Conservation (phyloP, 257 asterid genomes). For the Mitragyna speciosa region DNA sequence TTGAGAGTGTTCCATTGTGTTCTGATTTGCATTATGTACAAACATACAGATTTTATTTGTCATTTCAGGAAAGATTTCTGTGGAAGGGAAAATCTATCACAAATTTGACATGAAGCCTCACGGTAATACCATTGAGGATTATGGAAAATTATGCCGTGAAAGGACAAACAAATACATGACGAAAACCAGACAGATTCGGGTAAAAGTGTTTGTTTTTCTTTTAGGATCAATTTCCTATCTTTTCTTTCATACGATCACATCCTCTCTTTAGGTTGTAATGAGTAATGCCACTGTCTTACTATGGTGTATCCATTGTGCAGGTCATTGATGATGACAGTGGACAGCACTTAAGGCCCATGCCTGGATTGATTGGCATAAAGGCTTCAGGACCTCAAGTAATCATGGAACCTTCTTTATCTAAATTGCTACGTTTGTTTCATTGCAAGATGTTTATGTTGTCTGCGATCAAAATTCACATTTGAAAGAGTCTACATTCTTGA, state of each 20-base stretch:
- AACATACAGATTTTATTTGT: constrained; percentile 13
- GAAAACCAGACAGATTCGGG: constrained; percentile 70
- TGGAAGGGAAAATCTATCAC: constrained; percentile 80
- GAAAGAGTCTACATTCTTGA: constrained; percentile 8
- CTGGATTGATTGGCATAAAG: constrained; percentile 54
- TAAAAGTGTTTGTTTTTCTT: constrained; percentile 11
- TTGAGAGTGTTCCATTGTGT: neutral
- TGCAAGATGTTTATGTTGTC: neutral
- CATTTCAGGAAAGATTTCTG: constrained; percentile 59
- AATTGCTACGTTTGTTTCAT: neutral
- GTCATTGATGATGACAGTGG: constrained; percentile 70
- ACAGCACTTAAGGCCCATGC: constrained; percentile 79
- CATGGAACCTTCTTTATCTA: constrained; percentile 2
- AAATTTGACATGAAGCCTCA: constrained; percentile 88
- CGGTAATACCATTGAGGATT: constrained; percentile 52
- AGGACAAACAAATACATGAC: constrained; percentile 67
- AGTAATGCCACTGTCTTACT: neutral
- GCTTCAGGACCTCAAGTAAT: constrained; percentile 46
- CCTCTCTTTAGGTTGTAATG: neutral
- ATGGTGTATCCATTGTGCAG: constrained; percentile 29
- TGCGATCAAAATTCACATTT: neutral
- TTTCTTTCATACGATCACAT: neutral
- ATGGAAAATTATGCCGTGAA: constrained; percentile 73
- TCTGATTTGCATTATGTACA: neutral
- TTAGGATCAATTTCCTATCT: neutral